A percentile compares a stretch with the other conserved stretches of the same genome.
Conservation (phyloP, 2,329 filamentous ascomycete species). For the Aureobasidium sp. region DNA sequence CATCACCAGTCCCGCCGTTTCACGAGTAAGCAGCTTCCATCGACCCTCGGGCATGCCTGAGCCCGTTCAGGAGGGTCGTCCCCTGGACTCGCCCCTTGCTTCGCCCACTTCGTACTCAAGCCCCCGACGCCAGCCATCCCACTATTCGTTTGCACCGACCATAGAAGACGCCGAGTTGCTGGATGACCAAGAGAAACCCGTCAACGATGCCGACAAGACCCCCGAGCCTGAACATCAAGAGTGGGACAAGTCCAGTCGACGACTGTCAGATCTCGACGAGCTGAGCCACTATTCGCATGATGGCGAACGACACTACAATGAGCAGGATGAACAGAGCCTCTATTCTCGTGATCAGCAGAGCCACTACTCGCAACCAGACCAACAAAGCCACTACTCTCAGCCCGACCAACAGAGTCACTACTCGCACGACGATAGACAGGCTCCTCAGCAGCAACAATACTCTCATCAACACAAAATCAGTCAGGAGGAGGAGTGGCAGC, state of each 20-base stretch:
- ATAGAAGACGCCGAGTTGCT: slow-evolving; percentile 9
- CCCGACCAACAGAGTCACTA: not conserved
- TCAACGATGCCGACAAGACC: not conserved
- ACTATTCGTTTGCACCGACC: slow-evolving; percentile 16
- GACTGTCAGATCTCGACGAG: not conserved
- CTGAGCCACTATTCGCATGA: slow-evolving; percentile 6
- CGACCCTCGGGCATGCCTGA: slow-evolving; percentile 29
- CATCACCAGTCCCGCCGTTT: slow-evolving; percentile 60
- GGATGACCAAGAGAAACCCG: not conserved
- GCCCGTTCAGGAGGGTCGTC: slow-evolving; percentile 29
- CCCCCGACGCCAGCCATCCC: slow-evolving; percentile 15
- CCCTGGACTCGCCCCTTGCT: slow-evolving; percentile 29
- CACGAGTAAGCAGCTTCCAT: slow-evolving; percentile 23
- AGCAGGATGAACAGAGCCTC: not conserved
- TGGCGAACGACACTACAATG: not conserved
- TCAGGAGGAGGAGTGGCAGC: slow-evolving; percentile 7
- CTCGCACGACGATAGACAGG: not conserved
- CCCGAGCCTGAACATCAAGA: slow-evolving; percentile 2
- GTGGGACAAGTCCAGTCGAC: slow-evolving; percentile 2
- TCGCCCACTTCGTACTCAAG: slow-evolving; percentile 13
- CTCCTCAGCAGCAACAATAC: not conserved
- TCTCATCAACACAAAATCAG: slow-evolving; percentile 5
- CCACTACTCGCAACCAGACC: slow-evolving; percentile 2
- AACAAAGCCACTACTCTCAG: not conserved
- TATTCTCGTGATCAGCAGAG: slow-evolving; percentile 4